Evolutionary conservation across 208 protist species (phyloP), one percentile per base, ranked within the genome.

Genomic region (Novymonas esmeraldas): DNA sequence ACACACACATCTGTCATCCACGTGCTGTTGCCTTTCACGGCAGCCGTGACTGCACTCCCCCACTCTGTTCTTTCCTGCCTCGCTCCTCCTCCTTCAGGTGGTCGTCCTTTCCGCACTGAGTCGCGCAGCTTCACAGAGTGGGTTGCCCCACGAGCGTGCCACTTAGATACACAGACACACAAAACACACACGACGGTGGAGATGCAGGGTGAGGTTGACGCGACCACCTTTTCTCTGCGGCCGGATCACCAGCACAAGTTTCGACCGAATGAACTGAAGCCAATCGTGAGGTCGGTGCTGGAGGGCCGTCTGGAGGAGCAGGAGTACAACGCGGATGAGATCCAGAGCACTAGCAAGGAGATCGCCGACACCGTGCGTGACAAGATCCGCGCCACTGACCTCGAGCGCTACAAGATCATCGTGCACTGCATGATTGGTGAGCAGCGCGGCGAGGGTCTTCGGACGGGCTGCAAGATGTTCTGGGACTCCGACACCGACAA

Each of bases 401-500:
- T 96, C 1, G 92, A 97, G 34, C 80, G 93, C 13, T 98, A 98
- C 81, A 97, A 97, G 71, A 91, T 97, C 33, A 81, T 97, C 24
- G 95, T 97, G 20, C 82, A 97, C 70, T 96, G 93, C 64, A 93
- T 98, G 87, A 96, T 98, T 70, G 90, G 93, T 3, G 95, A 98
- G 73, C 93, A 97, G 71, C 89, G 89, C 14, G 95, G 95, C 0
- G 84, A 96, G 50, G 95, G 95, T 9, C 42, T 98, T 54, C 89
- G 92, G 6, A 87, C 95, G 28, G 95, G 95, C 1, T 97, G 92
- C 75, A 95, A 96, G 64, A 97, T 96, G 90, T 98, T 98, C 69
- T 98, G 95, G 93, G 95, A 98, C 80, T 93, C 89, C 0, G 95
- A 98, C 79, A 97, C 93, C n/a, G 95, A 98, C 78, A 92, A 90